Base-by-base conservation (phyloP, 441 rosid genomes). In the Arabidopsis lyrata region DNA sequence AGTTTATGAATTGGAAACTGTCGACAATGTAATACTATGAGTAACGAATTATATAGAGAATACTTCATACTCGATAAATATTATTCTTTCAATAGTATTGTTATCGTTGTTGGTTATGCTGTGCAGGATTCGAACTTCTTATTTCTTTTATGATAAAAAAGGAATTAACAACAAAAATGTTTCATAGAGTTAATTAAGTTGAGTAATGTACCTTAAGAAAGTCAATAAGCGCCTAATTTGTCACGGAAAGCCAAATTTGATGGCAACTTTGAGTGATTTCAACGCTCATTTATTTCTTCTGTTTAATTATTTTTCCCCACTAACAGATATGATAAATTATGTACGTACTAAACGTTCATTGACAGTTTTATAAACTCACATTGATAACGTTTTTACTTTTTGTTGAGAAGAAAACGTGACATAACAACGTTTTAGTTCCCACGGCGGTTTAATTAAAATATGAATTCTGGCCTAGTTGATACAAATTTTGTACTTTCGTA, bases 231-330 rank as follows among this genome's bases (percentile, higher is more conserved):
- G 56, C 70, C 70, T 42, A 66, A 61, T 32, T 44, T 74, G 6
- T 5, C 54, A 56, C 82, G 62, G 65, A 61, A 63, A 78, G 52
- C 63, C 65, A 64, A 65, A 66, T 59, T 78, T 73, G 82, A 79
- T 67, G 72, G 54, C 68, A 73, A 18, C 49, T 56, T 63, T 86
- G 59, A 83, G 88, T 78, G 76, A 79, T 80, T 77, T 80, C 42
- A 77, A 85, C 80, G 83, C 77, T 66, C 71, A 16, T 52, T 24
- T 52, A 7, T 52, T 52, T 52, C 1, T 61, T 44, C 22, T 39
- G 5, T 16, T 34, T 34, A 34, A 12, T 4, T 2, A 2, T 15
- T n/a, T 22, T 31, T 2, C 11, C 31, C 20, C 20, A 18, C 42
- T 16, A 62, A 29, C 22, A 24, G 27, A 24, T 24, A 24, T 24